Evolutionary conservation across 2,329 filamentous ascomycete species (phyloP), one percentile per base, ranked within the genome.

Genomic region (Dactylonectria macrodidyma): DNA sequence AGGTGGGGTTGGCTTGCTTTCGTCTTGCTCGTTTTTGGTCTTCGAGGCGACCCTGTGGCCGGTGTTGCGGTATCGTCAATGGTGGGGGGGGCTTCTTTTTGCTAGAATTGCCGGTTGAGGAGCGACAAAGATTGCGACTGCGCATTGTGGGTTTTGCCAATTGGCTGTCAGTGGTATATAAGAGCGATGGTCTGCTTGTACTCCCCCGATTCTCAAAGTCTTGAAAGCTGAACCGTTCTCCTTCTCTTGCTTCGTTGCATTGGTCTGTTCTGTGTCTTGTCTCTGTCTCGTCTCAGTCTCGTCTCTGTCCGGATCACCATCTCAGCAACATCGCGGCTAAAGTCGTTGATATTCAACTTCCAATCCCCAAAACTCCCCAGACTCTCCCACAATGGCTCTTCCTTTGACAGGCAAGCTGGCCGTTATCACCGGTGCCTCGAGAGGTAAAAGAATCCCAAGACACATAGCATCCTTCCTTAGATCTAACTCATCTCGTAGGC

Each of bases 391-490:
- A 64, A 84, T 84, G 81, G 70, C 81, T 71, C 81, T 73, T 38
- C 76, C 81, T 56, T 84, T 92, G n/a, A 90, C 93, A 77, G 92
- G 92, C 73, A 95, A 95, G 80, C 85, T 95, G 59, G 93, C 89
- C 60, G 91, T 97, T 72, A 86, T 96, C 54, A 96, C 94, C 1
- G 94, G 94, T 64, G 92, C 90, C 67, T 94, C 93, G 65, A 85
- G 94, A 85, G 93, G 93, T 93, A 85, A 69, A 26, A 26, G 5
- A 10, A 10, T 30, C 24, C 61, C n/a, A 19, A 19, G 24, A 34
- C 14, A 16, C 9, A 33, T 16, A 62, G 10, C 26, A 10, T n/a
- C 24, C 24, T n/a, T 30, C 12, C 47, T 14, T 14, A 30, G 11
- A 12, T 5, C 69, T 71, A n/a, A 70, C 59, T 6, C 34, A 12